A percentile compares a stretch with the other conserved stretches of the same genome.
These are phyloP conservation scores for Arachnomyces sp. DNA, from an alignment of 2,329 filamentous ascomycete species.

Conservation along the genomic window DNA sequence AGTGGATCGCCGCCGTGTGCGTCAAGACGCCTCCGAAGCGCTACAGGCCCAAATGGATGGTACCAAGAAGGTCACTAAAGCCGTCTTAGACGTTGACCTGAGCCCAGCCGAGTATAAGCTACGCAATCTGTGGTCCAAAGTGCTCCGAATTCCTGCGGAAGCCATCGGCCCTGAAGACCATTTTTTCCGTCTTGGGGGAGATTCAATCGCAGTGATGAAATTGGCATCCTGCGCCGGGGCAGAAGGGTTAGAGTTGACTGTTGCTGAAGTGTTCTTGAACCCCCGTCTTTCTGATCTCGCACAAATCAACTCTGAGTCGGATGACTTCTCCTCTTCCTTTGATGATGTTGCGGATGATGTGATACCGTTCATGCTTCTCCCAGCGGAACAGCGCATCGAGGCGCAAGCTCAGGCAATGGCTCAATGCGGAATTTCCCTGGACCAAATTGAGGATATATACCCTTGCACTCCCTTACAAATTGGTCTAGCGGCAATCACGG, in stretches of 20 bases:
- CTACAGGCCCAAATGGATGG: slow-evolving; percentile 10
- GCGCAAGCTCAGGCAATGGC: slow-evolving; percentile 9
- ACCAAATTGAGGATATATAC: slow-evolving; percentile 30
- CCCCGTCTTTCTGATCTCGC: slow-evolving; percentile 39
- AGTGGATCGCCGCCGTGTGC: slow-evolving; percentile 18
- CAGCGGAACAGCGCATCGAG: slow-evolving; percentile 3
- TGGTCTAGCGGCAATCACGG: slow-evolving; percentile 32
- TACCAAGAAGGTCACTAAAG: not conserved
- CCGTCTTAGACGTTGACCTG: too few relatives aligned
- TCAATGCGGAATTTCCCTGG: slow-evolving; percentile 14
- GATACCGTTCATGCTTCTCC: slow-evolving; percentile 8
- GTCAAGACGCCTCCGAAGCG: too few relatives aligned
- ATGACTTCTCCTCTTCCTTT: not conserved
- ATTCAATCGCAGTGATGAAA: slow-evolving; percentile 17
- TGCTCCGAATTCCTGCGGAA: slow-evolving; percentile 9
- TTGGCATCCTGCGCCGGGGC: slow-evolving; percentile 12
- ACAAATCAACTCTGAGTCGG: slow-evolving; percentile 32
- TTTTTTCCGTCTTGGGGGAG: slow-evolving; percentile 20
- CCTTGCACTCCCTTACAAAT: slow-evolving; percentile 37
- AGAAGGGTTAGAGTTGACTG: slow-evolving; percentile 10
- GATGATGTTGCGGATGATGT: slow-evolving; percentile 1
- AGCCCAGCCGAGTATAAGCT: slow-evolving; percentile 7
- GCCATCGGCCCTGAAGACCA: slow-evolving; percentile 15
- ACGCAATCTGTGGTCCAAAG: slow-evolving; percentile 9
- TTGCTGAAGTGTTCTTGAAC: slow-evolving; percentile 13